Percentiles rank a stretch among this genome's conserved stretches.
These are phyloP conservation scores for Fusarium sp. DNA, from an alignment of 2,329 filamentous ascomycete species.

Conservation along the genomic window DNA sequence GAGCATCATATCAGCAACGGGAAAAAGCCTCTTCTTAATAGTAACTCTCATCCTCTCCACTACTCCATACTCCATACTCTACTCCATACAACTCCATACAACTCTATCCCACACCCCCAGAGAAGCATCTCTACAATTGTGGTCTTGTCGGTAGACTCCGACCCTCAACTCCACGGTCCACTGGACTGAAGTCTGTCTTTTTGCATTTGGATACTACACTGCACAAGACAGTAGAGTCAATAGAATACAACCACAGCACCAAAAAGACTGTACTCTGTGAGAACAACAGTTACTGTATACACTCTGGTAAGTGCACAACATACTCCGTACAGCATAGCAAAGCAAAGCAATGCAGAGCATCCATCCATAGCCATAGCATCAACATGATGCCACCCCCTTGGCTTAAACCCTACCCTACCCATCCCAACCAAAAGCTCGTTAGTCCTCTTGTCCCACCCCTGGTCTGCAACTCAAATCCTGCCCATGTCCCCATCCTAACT, in stretches of 20 bases:
- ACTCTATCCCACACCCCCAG: constrained; percentile 25
- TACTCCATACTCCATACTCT: constrained; percentile 24
- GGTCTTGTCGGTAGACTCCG: constrained; percentile 11
- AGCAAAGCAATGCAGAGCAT: neutral
- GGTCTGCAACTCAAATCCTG: constrained; percentile 40
- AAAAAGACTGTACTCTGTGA: neutral
- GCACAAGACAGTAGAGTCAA: constrained; percentile 6
- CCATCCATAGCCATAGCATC: constrained; percentile 6
- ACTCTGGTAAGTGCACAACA: constrained; percentile 32
- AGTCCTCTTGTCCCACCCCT: constrained; percentile 32
- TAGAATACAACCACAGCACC: constrained; percentile 5
- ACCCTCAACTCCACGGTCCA: constrained; percentile 17
- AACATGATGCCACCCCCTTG: constrained; percentile 38
- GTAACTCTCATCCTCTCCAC: constrained; percentile 18
- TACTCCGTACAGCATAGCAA: neutral
- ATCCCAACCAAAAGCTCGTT: constrained; percentile 30
- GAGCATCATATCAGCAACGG: constrained; percentile 1
- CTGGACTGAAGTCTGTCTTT: constrained; percentile 1
- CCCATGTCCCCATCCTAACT: constrained; percentile 22
- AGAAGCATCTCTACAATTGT: constrained; percentile 20
- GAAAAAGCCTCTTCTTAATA: constrained; percentile 32
- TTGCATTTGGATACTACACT: constrained; percentile 16
- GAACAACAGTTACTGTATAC: constrained; percentile 6
- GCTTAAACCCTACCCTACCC: constrained; percentile 25
- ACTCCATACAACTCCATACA: constrained; percentile 26